Conservation (phyloP, 2,329 filamentous ascomycete genomes). For the Myriosclerotinia scirpicola region DNA sequence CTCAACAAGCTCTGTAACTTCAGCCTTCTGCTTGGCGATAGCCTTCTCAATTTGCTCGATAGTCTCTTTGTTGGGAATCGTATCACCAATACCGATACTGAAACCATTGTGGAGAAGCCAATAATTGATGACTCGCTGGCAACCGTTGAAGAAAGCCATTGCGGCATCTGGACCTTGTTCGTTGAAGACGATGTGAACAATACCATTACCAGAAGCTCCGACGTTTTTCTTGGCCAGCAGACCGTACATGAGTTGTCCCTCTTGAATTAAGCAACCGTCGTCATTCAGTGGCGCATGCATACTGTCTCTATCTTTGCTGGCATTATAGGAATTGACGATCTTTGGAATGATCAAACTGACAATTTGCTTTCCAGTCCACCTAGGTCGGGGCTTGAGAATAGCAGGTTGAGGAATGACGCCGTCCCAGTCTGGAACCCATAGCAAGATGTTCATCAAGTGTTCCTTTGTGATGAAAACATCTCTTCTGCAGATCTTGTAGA, state of each 20-base stretch:
- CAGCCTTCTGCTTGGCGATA: constrained; percentile 76
- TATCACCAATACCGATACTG: constrained; percentile 98
- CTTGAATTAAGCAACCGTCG: constrained; percentile 77
- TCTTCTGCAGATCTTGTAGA: constrained; percentile 93
- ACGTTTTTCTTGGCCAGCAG: constrained; percentile 92
- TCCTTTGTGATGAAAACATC: constrained; percentile 90
- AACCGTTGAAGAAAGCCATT: constrained; percentile 93
- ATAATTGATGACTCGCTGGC: constrained; percentile 92
- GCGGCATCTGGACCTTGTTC: constrained; percentile 83
- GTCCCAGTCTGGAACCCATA: constrained; percentile 98
- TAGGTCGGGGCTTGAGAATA: constrained; percentile 87
- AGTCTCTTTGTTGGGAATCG: constrained; percentile 83
- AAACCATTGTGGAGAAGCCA: constrained; percentile 96
- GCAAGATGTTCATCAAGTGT: constrained; percentile 91
- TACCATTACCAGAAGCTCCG: constrained; percentile 84
- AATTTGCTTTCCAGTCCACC: constrained; percentile 98
- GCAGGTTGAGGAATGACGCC: constrained; percentile 89
- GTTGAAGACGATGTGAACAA: constrained; percentile 95
- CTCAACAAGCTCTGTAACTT: constrained; percentile 73
- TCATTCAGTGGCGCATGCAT: constrained; percentile 66
- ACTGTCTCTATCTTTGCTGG: constrained; percentile 55
- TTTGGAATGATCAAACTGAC: constrained; percentile 88
- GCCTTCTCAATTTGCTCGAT: constrained; percentile 81
- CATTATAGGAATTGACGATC: constrained; percentile 75
- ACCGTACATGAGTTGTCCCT: constrained; percentile 87